Percentiles rank a stretch among this genome's conserved stretches.
These are phyloP conservation scores for Plantago elongata DNA, from an alignment of 257 asterid species.

Conservation along the genomic window DNA sequence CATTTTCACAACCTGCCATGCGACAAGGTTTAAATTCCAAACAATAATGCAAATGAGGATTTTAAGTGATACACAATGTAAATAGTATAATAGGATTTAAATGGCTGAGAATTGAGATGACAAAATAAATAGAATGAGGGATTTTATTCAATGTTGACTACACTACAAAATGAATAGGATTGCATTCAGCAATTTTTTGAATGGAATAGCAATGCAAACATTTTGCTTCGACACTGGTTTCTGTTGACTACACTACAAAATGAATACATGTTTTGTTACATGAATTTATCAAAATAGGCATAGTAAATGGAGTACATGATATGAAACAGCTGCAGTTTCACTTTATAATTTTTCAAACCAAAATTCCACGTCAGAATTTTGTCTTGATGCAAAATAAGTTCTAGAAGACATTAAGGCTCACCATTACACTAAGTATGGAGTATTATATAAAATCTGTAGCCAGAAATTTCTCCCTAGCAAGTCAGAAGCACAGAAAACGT, in stretches of 20 bases:
- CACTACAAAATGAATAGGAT: not conserved
- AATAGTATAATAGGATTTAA: not conserved
- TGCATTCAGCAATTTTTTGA: conserved; percentile 4
- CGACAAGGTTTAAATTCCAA: conserved; percentile 19
- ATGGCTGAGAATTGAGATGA: not conserved
- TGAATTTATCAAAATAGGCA: too few species aligned
- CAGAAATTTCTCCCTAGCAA: conserved; percentile 2
- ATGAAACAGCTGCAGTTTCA: too few species aligned
- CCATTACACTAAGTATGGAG: too few species aligned
- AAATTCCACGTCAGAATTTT: too few species aligned
- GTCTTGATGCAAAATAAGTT: too few species aligned
- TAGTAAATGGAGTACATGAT: too few species aligned
- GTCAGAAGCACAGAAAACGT: conserved; percentile 12
- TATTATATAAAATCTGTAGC: too few species aligned
- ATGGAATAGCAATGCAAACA: not conserved
- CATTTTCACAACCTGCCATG: conserved; percentile 73
- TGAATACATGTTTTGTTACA: too few species aligned
- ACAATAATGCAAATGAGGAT: not conserved
- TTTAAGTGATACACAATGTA: too few species aligned
- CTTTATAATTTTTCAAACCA: too few species aligned
- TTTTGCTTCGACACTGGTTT: not conserved
- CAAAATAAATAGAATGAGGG: not conserved
- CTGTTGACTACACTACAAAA: too few species aligned
- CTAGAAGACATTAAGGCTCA: too few species aligned
- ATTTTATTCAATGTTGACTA: not conserved